A percentile compares a stretch with the other conserved stretches of the same genome.
phyloP scores from a whole-genome alignment of 805 yeast genomes.

The Suhomyces tanzawaensis region DNA sequence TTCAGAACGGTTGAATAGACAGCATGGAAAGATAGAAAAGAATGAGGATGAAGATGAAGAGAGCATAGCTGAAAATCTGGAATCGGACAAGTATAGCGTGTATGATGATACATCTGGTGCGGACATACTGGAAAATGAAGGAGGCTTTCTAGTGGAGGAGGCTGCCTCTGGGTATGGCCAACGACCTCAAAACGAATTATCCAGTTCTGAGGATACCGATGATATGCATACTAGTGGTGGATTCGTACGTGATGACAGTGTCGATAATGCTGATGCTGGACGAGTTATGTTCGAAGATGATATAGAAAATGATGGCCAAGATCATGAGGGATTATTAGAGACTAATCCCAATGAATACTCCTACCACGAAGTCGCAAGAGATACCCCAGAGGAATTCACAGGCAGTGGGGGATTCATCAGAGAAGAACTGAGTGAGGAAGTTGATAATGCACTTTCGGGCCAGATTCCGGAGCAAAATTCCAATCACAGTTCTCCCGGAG shows the following conservation, averaged over 20 bases:
- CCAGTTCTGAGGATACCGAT: conserved; percentile 1
- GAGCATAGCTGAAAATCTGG: neutral
- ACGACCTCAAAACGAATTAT: conserved; percentile 1
- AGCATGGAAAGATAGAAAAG: conserved; percentile 46
- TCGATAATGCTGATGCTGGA: neutral
- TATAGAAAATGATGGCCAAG: conserved; percentile 2
- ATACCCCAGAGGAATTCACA: too few species aligned
- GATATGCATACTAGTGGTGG: conserved; percentile 21
- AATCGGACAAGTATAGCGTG: conserved; percentile 1
- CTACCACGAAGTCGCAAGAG: too few species aligned
- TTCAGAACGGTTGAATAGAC: conserved; percentile 41
- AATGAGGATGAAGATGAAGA: conserved; percentile 5
- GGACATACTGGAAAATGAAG: conserved; percentile 3
- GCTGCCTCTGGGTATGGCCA: neutral
- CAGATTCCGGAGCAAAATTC: too few species aligned
- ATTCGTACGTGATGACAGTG: conserved; percentile 14
- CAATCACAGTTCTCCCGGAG: too few species aligned
- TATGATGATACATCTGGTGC: conserved; percentile 4
- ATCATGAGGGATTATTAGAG: conserved; percentile 1
- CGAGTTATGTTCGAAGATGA: conserved; percentile 7
- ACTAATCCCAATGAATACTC: too few species aligned
- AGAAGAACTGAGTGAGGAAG: neutral
- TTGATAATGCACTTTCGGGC: too few species aligned
- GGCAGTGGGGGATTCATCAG: neutral
- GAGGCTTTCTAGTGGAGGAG: conserved; percentile 3